A percentile compares a stretch with the other conserved stretches of the same genome.
Conservation (phyloP, 164 flowering plant species). For the Akebia trifoliata region DNA sequence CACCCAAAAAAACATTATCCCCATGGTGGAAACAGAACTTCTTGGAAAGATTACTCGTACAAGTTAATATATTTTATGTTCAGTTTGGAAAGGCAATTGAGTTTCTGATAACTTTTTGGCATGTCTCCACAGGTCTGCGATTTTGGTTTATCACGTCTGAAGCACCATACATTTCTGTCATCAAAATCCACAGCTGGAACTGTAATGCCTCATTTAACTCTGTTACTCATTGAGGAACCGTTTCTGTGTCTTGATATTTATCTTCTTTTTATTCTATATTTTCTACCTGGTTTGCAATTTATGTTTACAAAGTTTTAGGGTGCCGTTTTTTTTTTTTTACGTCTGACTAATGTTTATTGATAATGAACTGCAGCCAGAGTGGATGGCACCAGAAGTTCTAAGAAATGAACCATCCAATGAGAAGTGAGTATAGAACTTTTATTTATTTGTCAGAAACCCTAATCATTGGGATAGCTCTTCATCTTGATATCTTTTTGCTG, state of each 20-base stretch:
- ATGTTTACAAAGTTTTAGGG: background rate
- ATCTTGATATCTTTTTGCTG: background rate
- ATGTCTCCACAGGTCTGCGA: slow-evolving; percentile 70
- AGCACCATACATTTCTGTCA: slow-evolving; percentile 90
- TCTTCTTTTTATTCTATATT: background rate
- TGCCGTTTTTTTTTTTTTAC: background rate
- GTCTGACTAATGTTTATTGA: slow-evolving; percentile 3
- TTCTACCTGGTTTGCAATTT: background rate
- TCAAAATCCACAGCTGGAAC: slow-evolving; percentile 98
- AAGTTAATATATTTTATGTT: background rate
- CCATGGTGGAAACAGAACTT: no score
- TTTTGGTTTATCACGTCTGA: slow-evolving; percentile 91
- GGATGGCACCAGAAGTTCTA: slow-evolving; percentile 99
- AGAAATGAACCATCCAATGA: slow-evolving; percentile 95
- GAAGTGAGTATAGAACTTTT: slow-evolving; percentile 56
- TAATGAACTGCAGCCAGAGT: slow-evolving; percentile 74
- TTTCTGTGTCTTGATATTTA: background rate
- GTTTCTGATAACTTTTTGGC: slow-evolving; percentile 1
- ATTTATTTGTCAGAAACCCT: background rate
- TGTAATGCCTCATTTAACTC: slow-evolving; percentile 35
- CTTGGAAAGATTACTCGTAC: no score
- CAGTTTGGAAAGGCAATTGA: background rate
- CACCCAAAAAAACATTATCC: no score
- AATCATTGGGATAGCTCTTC: background rate
- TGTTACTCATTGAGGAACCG: background rate